These are phyloP conservation scores for Botrytis fragariae DNA, from an alignment of 2,329 filamentous ascomycete genomes.

Conservation along the genomic window DNA sequence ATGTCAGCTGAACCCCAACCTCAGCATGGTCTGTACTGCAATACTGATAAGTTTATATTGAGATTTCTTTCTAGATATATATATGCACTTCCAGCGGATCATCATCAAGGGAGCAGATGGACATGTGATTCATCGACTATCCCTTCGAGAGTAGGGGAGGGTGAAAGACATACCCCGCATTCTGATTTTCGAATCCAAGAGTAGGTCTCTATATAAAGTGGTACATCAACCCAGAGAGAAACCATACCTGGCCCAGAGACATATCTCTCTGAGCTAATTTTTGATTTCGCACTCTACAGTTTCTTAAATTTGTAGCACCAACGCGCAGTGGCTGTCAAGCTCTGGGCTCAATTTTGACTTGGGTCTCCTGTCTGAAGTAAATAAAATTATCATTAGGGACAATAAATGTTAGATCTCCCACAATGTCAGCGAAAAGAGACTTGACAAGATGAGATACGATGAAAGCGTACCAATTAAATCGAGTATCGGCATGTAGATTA, in stretches of 20 bases:
- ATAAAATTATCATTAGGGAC: neutral
- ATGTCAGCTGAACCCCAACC: too few species aligned
- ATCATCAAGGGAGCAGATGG: neutral
- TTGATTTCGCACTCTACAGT: neutral
- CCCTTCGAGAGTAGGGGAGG: neutral
- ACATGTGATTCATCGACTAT: neutral
- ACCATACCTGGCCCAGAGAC: neutral
- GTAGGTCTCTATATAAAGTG: neutral
- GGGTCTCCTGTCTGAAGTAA: neutral
- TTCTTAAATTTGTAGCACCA: neutral
- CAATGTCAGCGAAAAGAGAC: neutral
- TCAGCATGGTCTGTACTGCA: neutral
- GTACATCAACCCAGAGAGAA: neutral
- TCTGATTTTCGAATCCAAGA: neutral
- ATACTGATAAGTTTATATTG: neutral
- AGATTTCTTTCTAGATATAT: neutral
- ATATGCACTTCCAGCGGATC: neutral
- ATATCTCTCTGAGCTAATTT: fast-evolving
- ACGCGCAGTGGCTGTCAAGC: neutral
- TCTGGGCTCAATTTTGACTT: neutral
- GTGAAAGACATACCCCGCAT: neutral
- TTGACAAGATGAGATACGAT: neutral
- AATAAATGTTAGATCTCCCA: fast-evolving
- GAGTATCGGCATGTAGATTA: neutral
- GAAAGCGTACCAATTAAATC: neutral